Base-by-base conservation (phyloP, 2,329 filamentous ascomycete genomes). In the Penicillium frequentans region DNA sequence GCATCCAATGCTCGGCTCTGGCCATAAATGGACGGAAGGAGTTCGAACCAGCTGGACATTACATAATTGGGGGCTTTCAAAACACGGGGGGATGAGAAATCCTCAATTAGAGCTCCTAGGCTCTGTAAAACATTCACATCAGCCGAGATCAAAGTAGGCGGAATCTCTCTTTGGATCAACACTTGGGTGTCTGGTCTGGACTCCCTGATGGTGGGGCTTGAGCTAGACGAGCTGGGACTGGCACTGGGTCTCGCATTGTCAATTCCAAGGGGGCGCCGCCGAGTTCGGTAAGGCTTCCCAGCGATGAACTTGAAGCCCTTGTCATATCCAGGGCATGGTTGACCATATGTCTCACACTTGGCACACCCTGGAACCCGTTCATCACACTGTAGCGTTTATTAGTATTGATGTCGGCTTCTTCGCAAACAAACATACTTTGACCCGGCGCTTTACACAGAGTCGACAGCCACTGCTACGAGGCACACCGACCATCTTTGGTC, bases 291-390 rank as follows among this genome's bases (percentile, higher is more conserved):
- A n/a, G 67, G 68, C 44, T 70, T 70, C n/a, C 64, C 70, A 16
- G 67, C 49, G 19, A 74, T 63, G 24, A 75, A 74, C 42, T 71
- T 74, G 48, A 73, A 73, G 16, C 63, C 62, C 21, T 64, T 65
- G 13, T 67, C 64, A 56, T 75, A 74, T 16, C 72, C 73, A 11
- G 71, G 71, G 48, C 73, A 75, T 19, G 65, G 62, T 45, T 59
- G 62, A 0, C 72, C 71, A 24, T 73, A 69, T 35, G 62, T 73
- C 33, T 70, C 68, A 54, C 73, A 75, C 60, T 64, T 69, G 39
- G 58, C 60, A 55, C 72, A 75, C 1, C 64, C 66, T 43, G 72
- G 69, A 16, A 63, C 47, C 52, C 64, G 64, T 61, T 73, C 68
- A 51, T 75, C 73, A 54, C 73, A 75, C 72, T 75, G 52, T 51